These are phyloP conservation scores for Ceratocystis variospora DNA, from an alignment of 2,329 filamentous ascomycete genomes.

Conservation along the genomic window DNA sequence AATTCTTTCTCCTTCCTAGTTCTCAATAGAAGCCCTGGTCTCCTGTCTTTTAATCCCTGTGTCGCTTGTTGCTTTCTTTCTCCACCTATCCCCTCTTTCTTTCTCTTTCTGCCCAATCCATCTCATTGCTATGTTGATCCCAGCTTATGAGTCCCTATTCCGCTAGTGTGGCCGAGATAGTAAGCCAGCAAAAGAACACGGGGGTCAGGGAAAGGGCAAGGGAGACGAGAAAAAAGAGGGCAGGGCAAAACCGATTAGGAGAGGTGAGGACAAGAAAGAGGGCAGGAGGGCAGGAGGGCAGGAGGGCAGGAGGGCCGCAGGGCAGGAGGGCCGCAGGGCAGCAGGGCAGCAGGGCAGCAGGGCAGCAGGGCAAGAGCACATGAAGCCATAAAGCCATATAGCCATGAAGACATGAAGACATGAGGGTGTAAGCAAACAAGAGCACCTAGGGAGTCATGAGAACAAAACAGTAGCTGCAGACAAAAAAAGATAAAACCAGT, in stretches of 20 bases:
- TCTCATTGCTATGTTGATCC: background rate
- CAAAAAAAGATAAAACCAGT: background rate
- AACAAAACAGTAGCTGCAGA: background rate
- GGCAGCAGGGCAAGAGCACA: too few species aligned
- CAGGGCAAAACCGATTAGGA: background rate
- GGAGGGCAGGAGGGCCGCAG: background rate
- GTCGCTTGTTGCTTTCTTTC: background rate
- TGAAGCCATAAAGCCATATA: too few species aligned
- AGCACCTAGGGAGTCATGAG: background rate
- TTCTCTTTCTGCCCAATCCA: background rate
- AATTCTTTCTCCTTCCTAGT: background rate
- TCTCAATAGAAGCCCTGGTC: background rate
- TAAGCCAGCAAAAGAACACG: background rate
- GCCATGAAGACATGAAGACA: background rate
- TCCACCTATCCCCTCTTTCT: background rate
- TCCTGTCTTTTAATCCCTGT: background rate
- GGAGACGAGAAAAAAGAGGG: background rate
- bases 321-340: background rate
- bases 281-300: background rate
- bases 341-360: too few species aligned
- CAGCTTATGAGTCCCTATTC: conserved; percentile 4
- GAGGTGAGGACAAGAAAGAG: background rate
- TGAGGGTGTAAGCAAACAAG: background rate
- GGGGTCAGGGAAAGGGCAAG: background rate
- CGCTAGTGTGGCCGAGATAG: background rate